Percentiles rank a stretch among this genome's conserved stretches.
Evolutionary conservation across 129 eudicot species (phyloP).

Genomic region (sunflower (Helianthus annuus)): HanXRQr2.0-SUNRISE NC_035439.2:142091993-142092492

Average conservation of each 20-base stretch:
- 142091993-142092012: conserved; percentile 32
- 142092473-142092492: conserved; percentile 23
- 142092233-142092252: conserved; percentile 56
- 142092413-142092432: conserved; percentile 35
- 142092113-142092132: conserved; percentile 42
- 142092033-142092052: conserved; percentile 46
- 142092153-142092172: conserved; percentile 30
- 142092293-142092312: conserved; percentile 70
- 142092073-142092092: conserved; percentile 22
- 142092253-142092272: conserved; percentile 41
- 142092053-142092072: conserved; percentile 56
- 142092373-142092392: conserved; percentile 37
- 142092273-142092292: conserved; percentile 58
- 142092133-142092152: conserved; percentile 54
- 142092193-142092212: conserved; percentile 22
- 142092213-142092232: conserved; percentile 54
- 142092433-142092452: conserved; percentile 28
- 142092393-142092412: conserved; percentile 39
- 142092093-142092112: conserved; percentile 50
- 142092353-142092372: conserved; percentile 46
- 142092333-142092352: conserved; percentile 45
- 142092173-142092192: conserved; percentile 35
- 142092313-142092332: conserved; percentile 50
- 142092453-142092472: conserved; percentile 37
- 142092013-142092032: conserved; percentile 49